Conservation (phyloP, 495 filamentous ascomycete genomes). For the Trichoderma virens region DNA sequence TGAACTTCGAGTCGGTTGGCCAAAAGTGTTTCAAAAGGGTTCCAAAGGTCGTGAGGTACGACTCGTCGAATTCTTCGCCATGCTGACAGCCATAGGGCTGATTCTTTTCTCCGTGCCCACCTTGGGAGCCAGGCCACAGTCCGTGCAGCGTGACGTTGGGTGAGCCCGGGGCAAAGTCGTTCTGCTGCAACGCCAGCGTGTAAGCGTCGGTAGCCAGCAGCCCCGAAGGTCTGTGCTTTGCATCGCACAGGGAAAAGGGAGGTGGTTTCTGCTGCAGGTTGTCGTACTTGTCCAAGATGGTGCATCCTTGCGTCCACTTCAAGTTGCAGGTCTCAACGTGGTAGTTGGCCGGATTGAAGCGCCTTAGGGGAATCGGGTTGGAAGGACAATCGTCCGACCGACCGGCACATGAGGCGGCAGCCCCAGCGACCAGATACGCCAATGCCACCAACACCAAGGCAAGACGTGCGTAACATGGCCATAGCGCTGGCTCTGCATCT, state of each 20-base stretch:
- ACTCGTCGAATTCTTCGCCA: constrained; percentile 9
- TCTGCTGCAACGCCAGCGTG: constrained; percentile 10
- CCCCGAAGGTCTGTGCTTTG: neutral
- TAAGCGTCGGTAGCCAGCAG: constrained; percentile 7
- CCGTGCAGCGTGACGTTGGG: constrained; percentile 10
- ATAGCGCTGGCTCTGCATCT: no score
- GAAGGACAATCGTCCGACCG: constrained; percentile 8
- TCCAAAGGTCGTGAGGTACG: constrained; percentile 3
- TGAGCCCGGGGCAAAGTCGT: constrained; percentile 6
- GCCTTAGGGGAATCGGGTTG: neutral
- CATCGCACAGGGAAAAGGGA: constrained; percentile 4
- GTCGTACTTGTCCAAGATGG: constrained; percentile 2
- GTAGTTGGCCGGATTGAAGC: constrained; percentile 5
- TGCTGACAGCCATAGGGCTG: constrained; percentile 10
- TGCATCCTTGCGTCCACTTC: constrained; percentile 10
- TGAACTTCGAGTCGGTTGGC: constrained; percentile 8
- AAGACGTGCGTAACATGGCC: no score
- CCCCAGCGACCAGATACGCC: neutral
- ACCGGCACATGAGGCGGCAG: constrained; percentile 5
- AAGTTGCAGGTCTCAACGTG: constrained; percentile 10
- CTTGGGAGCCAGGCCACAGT: constrained; percentile 5
- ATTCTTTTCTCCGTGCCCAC: neutral
- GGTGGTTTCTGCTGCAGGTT: constrained; percentile 9
- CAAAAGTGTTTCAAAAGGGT: constrained; percentile 6
- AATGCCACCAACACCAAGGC: constrained; percentile 7